phyloP scores from a whole-genome alignment of 345 rosid species.

The Iberis pinnata region DNA sequence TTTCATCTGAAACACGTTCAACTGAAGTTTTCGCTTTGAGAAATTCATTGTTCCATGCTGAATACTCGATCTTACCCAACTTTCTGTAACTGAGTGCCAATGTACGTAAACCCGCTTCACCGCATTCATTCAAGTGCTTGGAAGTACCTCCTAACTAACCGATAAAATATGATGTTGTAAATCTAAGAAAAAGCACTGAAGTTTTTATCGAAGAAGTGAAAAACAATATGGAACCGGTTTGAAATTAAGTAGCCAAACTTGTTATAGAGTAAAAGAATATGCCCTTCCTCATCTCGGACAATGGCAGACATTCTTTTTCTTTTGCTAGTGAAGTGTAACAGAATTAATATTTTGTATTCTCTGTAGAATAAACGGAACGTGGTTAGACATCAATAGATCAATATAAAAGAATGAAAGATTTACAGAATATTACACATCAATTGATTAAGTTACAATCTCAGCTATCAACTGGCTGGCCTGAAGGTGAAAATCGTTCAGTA shows the following conservation, averaged over 20 bases:
- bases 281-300: constrained; percentile 65
- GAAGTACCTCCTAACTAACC: constrained; percentile 64
- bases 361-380: constrained; percentile 40
- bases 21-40: constrained; percentile 71
- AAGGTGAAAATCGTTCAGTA: constrained; percentile 49
- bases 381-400: too few species aligned
- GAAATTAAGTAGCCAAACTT: constrained; percentile 82
- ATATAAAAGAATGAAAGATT: too few species aligned
- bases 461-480: too few species aligned
- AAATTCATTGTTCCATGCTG: constrained; percentile 75
- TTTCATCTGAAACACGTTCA: constrained; percentile 63
- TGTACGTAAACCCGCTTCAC: constrained; percentile 91
- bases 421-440: constrained; percentile 40
- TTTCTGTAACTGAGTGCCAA: constrained; percentile 73
- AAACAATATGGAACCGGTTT: too few species aligned
- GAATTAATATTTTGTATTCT: constrained; percentile 83
- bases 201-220: too few species aligned
- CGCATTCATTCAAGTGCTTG: constrained; percentile 82
- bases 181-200: too few species aligned
- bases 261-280: constrained; percentile 79
- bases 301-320: constrained; percentile 94
- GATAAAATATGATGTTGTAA: constrained; percentile 80
- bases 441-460: too few species aligned
- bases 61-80: constrained; percentile 66
- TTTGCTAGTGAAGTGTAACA: constrained; percentile 93